These are phyloP conservation scores for Diaporthe sp. DNA, from an alignment of 2,329 filamentous ascomycete species.

Conservation along the genomic window DNA sequence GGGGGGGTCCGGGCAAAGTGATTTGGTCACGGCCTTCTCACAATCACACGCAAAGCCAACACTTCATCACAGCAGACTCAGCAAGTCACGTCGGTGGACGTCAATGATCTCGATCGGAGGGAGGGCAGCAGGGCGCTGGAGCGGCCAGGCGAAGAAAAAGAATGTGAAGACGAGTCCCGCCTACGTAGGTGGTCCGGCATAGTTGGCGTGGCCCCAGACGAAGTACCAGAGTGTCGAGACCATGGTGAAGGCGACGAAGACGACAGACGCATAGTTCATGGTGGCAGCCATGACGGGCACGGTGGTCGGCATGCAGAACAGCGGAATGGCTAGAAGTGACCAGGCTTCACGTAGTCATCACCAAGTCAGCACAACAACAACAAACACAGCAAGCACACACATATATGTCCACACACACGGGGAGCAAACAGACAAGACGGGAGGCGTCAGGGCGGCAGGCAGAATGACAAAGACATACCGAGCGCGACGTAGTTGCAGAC, in stretches of 20 bases:
- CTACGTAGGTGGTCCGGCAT: constrained; percentile 68
- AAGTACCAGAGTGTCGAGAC: constrained; percentile 77
- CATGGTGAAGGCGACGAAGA: constrained; percentile 76
- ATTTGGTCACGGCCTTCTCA: constrained; percentile 34
- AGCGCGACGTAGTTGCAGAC: constrained; percentile 75
- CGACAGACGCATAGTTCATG: constrained; percentile 82
- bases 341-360: constrained; percentile 61
- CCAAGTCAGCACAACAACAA: constrained; percentile 46
- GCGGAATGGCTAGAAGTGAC: constrained; percentile 76
- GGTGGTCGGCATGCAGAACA: constrained; percentile 80
- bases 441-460: background rate
- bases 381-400: constrained; percentile 31
- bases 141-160: constrained; percentile 14
- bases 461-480: constrained; percentile 55
- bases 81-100: constrained; percentile 35
- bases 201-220: constrained; percentile 78
- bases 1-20: constrained; percentile 31
- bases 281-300: constrained; percentile 70
- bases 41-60: constrained; percentile 36
- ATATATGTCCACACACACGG: background rate
- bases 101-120: constrained; percentile 20
- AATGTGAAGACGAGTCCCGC: constrained; percentile 19
- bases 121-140: background rate
- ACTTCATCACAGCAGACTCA: constrained; percentile 34
- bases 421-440: background rate